Base-by-base conservation (phyloP, 257 asterid species). In the Petunia axillaris region DNA sequence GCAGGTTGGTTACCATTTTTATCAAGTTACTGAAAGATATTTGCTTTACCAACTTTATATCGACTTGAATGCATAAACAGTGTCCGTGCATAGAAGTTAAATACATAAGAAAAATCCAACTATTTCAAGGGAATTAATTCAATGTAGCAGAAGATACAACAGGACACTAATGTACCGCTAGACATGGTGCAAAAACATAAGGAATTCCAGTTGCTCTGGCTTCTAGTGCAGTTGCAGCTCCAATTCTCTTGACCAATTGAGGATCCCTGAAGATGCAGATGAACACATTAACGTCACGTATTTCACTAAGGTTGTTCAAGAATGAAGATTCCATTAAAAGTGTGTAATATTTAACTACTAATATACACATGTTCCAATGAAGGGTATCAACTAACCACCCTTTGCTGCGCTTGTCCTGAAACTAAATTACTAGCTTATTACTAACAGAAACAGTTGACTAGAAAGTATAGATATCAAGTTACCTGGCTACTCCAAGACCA, bases 161-260 rank as follows among this genome's bases (percentile, higher is more conserved):
- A 53, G 15, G 11, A 3, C 2, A 74, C 36, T 77, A 36, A 65
- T 65, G 58, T 77, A 80, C 83, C 39, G 84, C 84, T 41, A 81
- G 78, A 73, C 84, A 81, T 35, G 84, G 84, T 54, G 84, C 81
- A 75, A 81, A 81, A 2, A 67, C 80, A 64, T 81, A 81, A 15
- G 80, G 84, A 54, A 81, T 81, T 53, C 84, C 84, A 8, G 84
- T 76, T 16, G 84, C 84, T 77, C 84, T 81, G 14, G 62, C 57
- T 81, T 81, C 84, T 38, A 81, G 50, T 75, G 84, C 84, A 25
- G 84, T 81, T 75, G 84, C 84, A 63, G 77, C 68, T 76, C 84
- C 84, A 63, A 81, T 81, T 63, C 8, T 81, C 55, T 65, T 81
- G 53, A 81, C 63, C 63, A 81, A 7, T 54, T 81, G 60, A 54